Evolutionary conservation across 495 filamentous ascomycete genomes (phyloP), one percentile per base, ranked within the genome.

Genomic region (Monascus purpureus): DNA sequence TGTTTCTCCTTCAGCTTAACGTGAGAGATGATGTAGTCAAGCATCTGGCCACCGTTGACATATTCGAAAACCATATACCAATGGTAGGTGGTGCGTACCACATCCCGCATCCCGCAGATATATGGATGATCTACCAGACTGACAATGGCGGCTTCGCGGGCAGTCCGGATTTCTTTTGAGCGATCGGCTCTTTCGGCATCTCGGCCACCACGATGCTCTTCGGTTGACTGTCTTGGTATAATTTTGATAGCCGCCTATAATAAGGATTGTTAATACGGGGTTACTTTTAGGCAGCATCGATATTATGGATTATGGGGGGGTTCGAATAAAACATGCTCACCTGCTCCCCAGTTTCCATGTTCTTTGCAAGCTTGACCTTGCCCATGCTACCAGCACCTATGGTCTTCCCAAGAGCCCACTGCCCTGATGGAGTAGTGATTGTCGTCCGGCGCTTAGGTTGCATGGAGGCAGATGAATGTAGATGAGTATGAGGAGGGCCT

Each of bases 21-120:
- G 50, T 99, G 90, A 8, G 85, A 94, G 47, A 99, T 99, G 55
- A 99, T 99, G 54, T 99, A 99, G 61, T 99, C 90, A 26, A 99
- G 73, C 90, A 99, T 99, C 55, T 99, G 90, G 9, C 90, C 92
- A 29, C 90, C 90, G 51, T 99, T 95, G 57, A 99, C 92, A 52
- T 93, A 94, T 61, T 99, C 90, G 50, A 96, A 99, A 14, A 99
- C 74, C 90, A 99, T 99, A 54, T 99, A 99, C 90, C 90, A 99
- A 53, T 99, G 90, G 55, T 93, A 90, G 46, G 85, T 82, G 12
- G 90, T 96, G 14, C 86, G 80, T 32, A 95, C 75, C 9, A 94
- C 84, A 58, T 99, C 90, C 37, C 86, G 72, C 73, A 99, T 86
- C 5, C 79, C 88, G 53, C 90, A 99, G 37, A 97, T 93, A 51